Evolutionary conservation across 2,329 filamentous ascomycete species (phyloP).

Genomic region (Penicillium sp.): DNA sequence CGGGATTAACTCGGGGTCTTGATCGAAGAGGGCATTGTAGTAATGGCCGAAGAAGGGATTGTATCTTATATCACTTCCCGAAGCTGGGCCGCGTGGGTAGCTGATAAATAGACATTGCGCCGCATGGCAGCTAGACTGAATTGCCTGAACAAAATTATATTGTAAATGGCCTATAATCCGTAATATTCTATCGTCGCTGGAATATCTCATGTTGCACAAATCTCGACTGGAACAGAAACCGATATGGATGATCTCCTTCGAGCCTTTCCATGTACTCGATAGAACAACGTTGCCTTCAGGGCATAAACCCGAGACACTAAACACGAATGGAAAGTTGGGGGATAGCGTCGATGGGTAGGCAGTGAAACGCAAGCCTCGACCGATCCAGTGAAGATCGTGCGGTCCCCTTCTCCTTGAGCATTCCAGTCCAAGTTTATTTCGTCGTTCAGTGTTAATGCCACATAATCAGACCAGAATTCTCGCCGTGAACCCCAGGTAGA

Average conservation of each 20-base stretch:
- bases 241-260: not conserved
- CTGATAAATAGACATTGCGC: too few relatives aligned
- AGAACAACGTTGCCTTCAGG: conserved; percentile 7
- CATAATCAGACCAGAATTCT: conserved; percentile 7
- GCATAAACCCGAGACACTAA: conserved; percentile 20
- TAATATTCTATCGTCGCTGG: not conserved
- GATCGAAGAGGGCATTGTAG: not conserved
- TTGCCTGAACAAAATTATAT: not conserved
- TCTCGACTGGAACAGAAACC: not conserved
- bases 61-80: too few relatives aligned
- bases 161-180: not conserved
- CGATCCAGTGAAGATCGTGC: conserved; percentile 2
- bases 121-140: not conserved
- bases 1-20: not conserved
- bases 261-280: not conserved
- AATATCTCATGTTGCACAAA: not conserved
- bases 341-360: not conserved
- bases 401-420: not conserved
- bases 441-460: not conserved
- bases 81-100: too few relatives aligned
- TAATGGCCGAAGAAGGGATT: too few relatives aligned
- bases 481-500: conserved; percentile 10
- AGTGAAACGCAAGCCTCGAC: conserved; percentile 5
- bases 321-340: conserved; percentile 20
- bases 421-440: not conserved